Conservation (phyloP, 2,329 filamentous ascomycete species). For the Colletotrichum sp. region DNA sequence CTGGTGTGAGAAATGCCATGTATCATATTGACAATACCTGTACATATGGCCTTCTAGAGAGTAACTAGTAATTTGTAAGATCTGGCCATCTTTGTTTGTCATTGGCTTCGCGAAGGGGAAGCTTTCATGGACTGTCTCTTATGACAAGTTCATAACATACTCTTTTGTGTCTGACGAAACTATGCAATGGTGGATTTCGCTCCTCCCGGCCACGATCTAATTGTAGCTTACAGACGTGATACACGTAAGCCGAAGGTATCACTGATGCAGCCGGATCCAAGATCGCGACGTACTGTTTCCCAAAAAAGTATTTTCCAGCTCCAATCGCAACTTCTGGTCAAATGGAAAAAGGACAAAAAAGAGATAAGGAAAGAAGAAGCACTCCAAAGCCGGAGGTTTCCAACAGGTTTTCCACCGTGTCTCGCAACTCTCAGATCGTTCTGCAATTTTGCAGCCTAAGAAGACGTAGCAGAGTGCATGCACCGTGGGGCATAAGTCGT, state of each 20-base stretch:
- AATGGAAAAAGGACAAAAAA: neutral
- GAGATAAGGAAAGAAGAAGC: neutral
- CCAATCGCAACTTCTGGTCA: neutral
- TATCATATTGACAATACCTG: neutral
- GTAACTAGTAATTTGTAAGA: neutral
- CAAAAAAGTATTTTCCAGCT: neutral
- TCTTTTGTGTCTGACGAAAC: neutral
- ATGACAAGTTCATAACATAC: neutral
- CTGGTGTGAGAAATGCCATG: neutral
- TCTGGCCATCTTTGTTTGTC: neutral
- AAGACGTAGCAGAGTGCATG: neutral
- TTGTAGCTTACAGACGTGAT: neutral
- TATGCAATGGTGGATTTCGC: neutral
- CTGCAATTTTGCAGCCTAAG: neutral
- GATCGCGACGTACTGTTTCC: neutral
- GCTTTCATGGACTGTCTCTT: neutral
- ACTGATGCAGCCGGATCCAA: neutral
- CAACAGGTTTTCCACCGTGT: neutral
- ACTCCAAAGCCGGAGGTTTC: neutral
- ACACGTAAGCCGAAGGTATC: neutral
- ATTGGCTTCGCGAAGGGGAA: rapidly evolving
- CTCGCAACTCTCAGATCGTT: neutral
- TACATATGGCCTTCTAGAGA: neutral
- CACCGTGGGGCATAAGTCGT: neutral
- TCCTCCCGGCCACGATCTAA: neutral